Evolutionary conservation across 257 asterid genomes (phyloP).

Genomic region (Gynochthodes officinalis): DNA sequence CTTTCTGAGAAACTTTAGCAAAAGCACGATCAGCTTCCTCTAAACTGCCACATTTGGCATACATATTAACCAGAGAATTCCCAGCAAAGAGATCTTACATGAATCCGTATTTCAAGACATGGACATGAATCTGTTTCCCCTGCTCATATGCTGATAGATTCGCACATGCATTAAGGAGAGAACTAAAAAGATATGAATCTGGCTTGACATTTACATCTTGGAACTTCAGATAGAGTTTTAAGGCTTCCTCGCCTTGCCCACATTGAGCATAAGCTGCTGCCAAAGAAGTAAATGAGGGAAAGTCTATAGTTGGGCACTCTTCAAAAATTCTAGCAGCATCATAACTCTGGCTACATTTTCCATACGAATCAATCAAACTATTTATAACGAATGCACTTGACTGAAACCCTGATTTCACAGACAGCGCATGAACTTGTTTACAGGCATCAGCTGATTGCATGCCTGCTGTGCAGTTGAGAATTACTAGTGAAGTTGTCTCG

Average conservation of each 20-base stretch:
- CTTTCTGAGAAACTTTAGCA: constrained; percentile 48
- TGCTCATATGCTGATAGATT: constrained; percentile 72
- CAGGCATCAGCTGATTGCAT: constrained; percentile 35
- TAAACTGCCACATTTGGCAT: constrained; percentile 77
- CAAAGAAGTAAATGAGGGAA: constrained; percentile 68
- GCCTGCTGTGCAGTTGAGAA: constrained; percentile 54
- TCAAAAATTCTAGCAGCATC: constrained; percentile 62
- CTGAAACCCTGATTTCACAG: constrained; percentile 55
- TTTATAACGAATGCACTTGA: constrained; percentile 52
- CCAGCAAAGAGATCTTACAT: constrained; percentile 62
- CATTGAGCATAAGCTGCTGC: constrained; percentile 61
- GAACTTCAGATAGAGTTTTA: constrained; percentile 56
- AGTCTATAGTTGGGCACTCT: constrained; percentile 55
- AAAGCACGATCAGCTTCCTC: constrained; percentile 61
- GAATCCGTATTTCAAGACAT: constrained; percentile 58
- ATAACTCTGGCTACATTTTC: constrained; percentile 43
- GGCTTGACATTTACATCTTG: constrained; percentile 46
- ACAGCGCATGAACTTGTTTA: constrained; percentile 54
- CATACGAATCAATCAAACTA: constrained; percentile 60
- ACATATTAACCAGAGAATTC: constrained; percentile 79
- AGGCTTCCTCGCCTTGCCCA: constrained; percentile 70
- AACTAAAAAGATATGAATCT: constrained; percentile 67
- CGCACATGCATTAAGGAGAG: constrained; percentile 75
- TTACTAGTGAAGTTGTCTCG: constrained; percentile 57
- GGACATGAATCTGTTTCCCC: constrained; percentile 77